Base-by-base conservation (phyloP, 805 yeast species). In the Cyberlindnera mississippiensis region DNA sequence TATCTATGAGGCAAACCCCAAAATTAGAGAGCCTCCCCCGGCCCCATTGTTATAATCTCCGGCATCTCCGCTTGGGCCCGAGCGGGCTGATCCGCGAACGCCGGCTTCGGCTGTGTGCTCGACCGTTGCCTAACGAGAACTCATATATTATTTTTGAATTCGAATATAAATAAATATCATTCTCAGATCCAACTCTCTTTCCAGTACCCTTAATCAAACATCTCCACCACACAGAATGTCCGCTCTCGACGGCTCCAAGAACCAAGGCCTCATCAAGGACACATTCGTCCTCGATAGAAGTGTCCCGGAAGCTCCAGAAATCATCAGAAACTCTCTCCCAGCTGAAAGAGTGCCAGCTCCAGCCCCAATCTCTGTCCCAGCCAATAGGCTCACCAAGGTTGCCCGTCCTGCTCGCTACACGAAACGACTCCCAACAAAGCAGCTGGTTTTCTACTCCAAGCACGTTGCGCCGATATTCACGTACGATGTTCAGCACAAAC, bases 351-450 rank as follows among this genome's bases (percentile, higher is more conserved):
- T 20, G 9, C 24, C 24, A 20, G 43, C 48, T 2, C 41, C 44
- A 9, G 33, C 27, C 2, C 36, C 48, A 5, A 29, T 50, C 5
- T 35, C 38, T 34, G 40, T 45, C 12, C 33, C 33, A 11, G 26
- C 35, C n/a, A 14, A 40, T 33, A 39, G 33, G 18, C 31, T 68
- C 46, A 55, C 50, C 35, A 57, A 73, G 48, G 74, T 69, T 2
- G 69, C 66, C 7, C 64, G 75, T 53, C 76, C 76, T 1, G 49
- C 69, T 28, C 75, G 81, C 41, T 78, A 75, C 47, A 71, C 78
- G 34, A 69, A 68, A 43, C 61, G 67, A 49, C 63, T 75, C 26
- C 78, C 82, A 12, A 69, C 76, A 6, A 79, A 61, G 52, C 72
- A 60, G 53, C 69, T 46, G 54, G 71, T 52, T 50, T 75, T 67